phyloP scores from a whole-genome alignment of 257 asterid genomes.

The Solanum medicagineum region DNA sequence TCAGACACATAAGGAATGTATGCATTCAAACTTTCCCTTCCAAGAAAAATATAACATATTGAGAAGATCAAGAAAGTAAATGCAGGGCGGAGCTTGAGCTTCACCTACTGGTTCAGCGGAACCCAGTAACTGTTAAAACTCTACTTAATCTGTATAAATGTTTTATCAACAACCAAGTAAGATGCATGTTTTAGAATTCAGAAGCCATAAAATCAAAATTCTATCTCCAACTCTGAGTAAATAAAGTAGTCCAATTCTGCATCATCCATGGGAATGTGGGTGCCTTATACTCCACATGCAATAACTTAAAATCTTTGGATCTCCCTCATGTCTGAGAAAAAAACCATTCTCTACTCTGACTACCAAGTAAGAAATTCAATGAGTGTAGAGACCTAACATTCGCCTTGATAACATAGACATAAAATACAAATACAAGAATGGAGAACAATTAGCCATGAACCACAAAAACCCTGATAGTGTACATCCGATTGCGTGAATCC shows the following conservation, averaged over 20 bases:
- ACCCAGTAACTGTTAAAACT: neutral
- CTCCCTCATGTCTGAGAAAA: neutral
- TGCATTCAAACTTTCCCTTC: neutral
- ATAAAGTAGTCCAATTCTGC: neutral
- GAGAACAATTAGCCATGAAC: neutral
- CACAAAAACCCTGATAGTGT: neutral
- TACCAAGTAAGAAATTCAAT: neutral
- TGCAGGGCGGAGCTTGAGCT: neutral
- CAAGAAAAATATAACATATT: neutral
- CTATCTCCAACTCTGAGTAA: neutral
- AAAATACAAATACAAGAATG: neutral
- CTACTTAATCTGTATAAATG: neutral
- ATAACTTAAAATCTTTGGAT: neutral
- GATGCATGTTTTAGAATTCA: neutral
- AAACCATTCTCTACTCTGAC: neutral
- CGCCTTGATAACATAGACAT: neutral
- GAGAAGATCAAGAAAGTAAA: neutral
- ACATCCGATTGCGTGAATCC: neutral
- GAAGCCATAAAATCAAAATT: neutral
- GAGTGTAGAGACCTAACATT: neutral
- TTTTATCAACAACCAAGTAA: neutral
- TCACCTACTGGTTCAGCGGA: neutral
- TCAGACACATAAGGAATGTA: neutral
- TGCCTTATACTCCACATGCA: neutral
- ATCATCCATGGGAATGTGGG: neutral